phyloP scores from a whole-genome alignment of 2,329 filamentous ascomycete species.

The Arthrobotrys sphaeroides region DNA sequence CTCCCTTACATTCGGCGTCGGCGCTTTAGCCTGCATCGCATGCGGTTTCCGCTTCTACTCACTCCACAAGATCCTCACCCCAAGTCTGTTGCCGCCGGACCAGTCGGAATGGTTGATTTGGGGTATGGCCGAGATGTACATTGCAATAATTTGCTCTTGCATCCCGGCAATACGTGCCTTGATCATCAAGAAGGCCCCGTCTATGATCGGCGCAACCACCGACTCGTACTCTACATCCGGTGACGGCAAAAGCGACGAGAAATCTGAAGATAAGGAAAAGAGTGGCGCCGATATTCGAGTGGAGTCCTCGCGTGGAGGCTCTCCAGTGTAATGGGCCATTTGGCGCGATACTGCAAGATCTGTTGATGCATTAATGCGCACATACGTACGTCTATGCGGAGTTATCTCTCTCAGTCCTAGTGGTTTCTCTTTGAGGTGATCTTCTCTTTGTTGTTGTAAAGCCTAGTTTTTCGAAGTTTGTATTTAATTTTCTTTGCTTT shows the following conservation, averaged over 20 bases:
- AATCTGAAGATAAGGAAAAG: conserved; percentile 35
- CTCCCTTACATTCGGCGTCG: conserved; percentile 40
- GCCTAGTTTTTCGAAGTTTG: no score
- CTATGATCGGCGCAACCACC: conserved; percentile 22
- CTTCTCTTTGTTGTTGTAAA: no score
- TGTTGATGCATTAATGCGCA: no score
- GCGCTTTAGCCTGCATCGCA: conserved; percentile 36
- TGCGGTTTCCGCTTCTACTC: conserved; percentile 39
- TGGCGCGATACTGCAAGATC: no score
- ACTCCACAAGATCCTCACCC: conserved; percentile 31
- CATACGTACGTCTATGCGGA: no score
- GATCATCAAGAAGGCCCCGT: conserved; percentile 36
- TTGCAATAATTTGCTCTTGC: conserved; percentile 42
- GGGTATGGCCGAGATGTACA: conserved; percentile 41
- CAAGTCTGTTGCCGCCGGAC: conserved; percentile 13
- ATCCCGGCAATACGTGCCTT: conserved; percentile 34
- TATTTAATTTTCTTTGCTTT: no score
- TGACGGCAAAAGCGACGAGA: conserved; percentile 34
- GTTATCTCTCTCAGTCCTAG: no score
- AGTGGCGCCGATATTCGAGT: conserved; percentile 12
- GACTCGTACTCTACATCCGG: conserved; percentile 12
- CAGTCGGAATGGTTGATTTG: conserved; percentile 34
- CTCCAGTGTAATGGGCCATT: conserved; percentile 21
- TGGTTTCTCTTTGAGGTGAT: no score
- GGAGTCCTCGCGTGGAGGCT: conserved; percentile 17